Evolutionary conservation across 2,329 filamentous ascomycete genomes (phyloP), one percentile per base, ranked within the genome.

Genomic region (Ceratocystis albifundus): DNA sequence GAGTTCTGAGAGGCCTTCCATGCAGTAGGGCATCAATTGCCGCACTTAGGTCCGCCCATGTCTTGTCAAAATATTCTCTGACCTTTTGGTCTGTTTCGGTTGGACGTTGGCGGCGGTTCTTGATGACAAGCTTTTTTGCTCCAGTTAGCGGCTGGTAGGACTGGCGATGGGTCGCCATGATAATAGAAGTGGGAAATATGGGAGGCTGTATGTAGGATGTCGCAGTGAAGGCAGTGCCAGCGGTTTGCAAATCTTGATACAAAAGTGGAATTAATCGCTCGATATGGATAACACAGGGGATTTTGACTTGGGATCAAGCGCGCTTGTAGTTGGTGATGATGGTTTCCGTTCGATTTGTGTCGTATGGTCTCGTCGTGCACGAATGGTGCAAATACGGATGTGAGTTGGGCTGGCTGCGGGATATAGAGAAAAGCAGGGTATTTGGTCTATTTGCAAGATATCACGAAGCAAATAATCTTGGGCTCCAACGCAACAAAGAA

Each of bases 61-160:
- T 87, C 71, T 86, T 85, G 50, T 86, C 80, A 71, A 96, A 90
- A 77, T 96, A 97, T 69, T 84, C 81, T 69, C 88, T 85, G 22
- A 88, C 83, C 65, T 83, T 79, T 64, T 77, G 72, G 48, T 76
- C 74, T 67, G 82, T 80, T n/a, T 82, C 77, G 20, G 80, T 80
- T 2, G 64, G 25, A 0, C 20, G 17, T 10, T 83, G 81, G 68
- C 88, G 85, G 69, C 96, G 82, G 74, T 96, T 97, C 82, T 96
- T 96, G 71, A 99, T 89, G n/a, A 93, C 84, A 59, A 99, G 82
- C 76, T 88, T 92, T 79, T 88, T 92, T 22, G 90, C 86, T 41
- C 90, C 91, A 10, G 82, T 80, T 71, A 89, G 85, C 12, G 90
- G 86, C 70, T 88, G 88, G 73, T 46, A 65, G 17, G 41, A 32